Evolutionary conservation across 345 rosid genomes (phyloP).

Genomic region (Acer campestre): DNA sequence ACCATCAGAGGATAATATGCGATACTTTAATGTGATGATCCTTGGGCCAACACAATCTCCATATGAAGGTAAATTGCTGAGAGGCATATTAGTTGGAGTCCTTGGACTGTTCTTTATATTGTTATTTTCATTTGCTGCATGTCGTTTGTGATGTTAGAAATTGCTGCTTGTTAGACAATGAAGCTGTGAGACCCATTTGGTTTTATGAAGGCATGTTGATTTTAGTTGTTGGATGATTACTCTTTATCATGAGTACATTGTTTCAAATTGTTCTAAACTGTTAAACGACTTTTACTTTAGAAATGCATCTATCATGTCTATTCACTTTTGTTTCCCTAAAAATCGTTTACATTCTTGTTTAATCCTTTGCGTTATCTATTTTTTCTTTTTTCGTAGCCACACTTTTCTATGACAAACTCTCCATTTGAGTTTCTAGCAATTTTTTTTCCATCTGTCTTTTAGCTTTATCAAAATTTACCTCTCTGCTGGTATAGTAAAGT

Average conservation of each 20-base stretch:
- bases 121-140: neutral
- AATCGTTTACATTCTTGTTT: neutral
- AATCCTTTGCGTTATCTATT: neutral
- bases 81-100: neutral
- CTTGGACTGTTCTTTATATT: neutral
- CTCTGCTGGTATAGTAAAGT: neutral
- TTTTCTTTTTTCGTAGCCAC: neutral
- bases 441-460: neutral
- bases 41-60: constrained; percentile 98
- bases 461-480: neutral
- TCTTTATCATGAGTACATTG: neutral
- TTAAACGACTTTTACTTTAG: too few relatives aligned
- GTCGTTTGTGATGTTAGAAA: neutral
- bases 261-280: neutral
- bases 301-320: too few relatives aligned
- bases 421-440: neutral
- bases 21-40: constrained; percentile 94
- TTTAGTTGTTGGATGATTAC: neutral
- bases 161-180: neutral
- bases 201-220: neutral
- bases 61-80: constrained; percentile 68
- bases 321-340: neutral
- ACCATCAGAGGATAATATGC: constrained; percentile 95
- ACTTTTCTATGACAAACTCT: neutral
- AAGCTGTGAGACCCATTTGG: neutral